Base-by-base conservation (phyloP, 2,329 filamentous ascomycete genomes). In the Sporothrix mexicana region DNA sequence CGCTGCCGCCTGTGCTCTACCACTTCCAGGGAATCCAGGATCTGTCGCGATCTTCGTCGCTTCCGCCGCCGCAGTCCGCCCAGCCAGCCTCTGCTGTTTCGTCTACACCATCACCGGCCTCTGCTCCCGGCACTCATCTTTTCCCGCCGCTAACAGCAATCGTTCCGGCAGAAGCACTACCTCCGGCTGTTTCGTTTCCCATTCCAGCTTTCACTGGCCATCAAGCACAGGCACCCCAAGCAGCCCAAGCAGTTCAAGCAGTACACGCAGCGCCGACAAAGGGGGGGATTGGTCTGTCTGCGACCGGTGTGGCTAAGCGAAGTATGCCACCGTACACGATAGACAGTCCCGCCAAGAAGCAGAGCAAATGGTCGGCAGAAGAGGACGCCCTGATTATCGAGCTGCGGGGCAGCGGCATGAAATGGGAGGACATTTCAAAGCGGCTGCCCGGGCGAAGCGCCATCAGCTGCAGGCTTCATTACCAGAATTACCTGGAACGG, bases 391-490 rank as follows among this genome's bases (percentile, higher is more conserved):
- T 96, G 67, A 97, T 97, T 77, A 97, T 98, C 78, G 93, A 97
- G 81, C 88, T 98, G 75, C 90, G 95, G 73, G 93, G 94, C 51
- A 91, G 91, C 77, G 93, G 93, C 9, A 97, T 98, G 94, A 98
- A 98, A 80, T 98, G 95, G 96, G 95, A 98, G 80, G 95, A 98
- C 81, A 98, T 98, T 78, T 97, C 94, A 75, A 97, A 95, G 84
- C 89, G 92, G 71, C 85, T 98, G 68, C 95, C 94, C 2, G 95
- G 95, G 75, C 90, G 96, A 77, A 98, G 94, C 82, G 92, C 94
- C 73, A 98, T 98, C 78, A 97, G 94, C 78, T 98, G 95, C 82
- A 91, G 95, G 59, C 86, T 98, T 69, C 94, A 97, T 79, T 98
- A 98, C 81, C 95, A 98, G 79, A 99, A 99, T 81, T 98, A 98